Base-by-base conservation (phyloP, 2,329 filamentous ascomycete genomes). In the Sporothrix phasma region DNA sequence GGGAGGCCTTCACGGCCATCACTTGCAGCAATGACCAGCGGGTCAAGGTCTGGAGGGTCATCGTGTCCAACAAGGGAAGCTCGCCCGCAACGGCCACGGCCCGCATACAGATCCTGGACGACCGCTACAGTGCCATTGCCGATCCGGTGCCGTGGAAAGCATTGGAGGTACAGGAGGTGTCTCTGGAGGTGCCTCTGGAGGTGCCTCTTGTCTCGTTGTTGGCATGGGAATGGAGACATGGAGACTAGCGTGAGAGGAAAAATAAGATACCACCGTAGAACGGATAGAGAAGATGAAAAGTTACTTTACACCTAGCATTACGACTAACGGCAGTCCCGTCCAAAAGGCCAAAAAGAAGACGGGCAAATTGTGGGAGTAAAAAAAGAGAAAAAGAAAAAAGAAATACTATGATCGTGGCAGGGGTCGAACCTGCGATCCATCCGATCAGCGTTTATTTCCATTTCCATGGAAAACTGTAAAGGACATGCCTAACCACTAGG, bases 21-120 rank as follows among this genome's bases (percentile, higher is more conserved):
- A 67, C 68, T 5, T 66, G 69, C 37, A 82, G 84, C 70, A 87
- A 85, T 66, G 85, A 88, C 72, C 85, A 88, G 73, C 76, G 82
- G 17, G 73, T 87, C 56, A 85, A 82, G 74, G 69, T 77, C 5
- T 87, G 84, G 84, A 70, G 72, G 51, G 69, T 80, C 0, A 60
- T 46, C 3, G n/a, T 63, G 2, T 5, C 39, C 10, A 22, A 34
- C 3, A 8, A 24, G 5, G 22, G 7, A 7, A 8, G 26, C 29
- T 19, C 29, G 3, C 4, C 13, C 8, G 10, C 10, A n/a, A 19
- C 4, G 4, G 7, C 15, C 3, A 37, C 11, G 5, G 64, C 62
- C 24, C 56, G 67, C 15, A 72, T 82, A 3, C 71, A 74, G 54
- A 69, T 83, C 61, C 66, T 80, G n/a, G 78, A 76, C 29, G 78